Evolutionary conservation across 2,329 filamentous ascomycete species (phyloP), one percentile per base, ranked within the genome.

Genomic region (Coniochaeta ligniaria): DNA sequence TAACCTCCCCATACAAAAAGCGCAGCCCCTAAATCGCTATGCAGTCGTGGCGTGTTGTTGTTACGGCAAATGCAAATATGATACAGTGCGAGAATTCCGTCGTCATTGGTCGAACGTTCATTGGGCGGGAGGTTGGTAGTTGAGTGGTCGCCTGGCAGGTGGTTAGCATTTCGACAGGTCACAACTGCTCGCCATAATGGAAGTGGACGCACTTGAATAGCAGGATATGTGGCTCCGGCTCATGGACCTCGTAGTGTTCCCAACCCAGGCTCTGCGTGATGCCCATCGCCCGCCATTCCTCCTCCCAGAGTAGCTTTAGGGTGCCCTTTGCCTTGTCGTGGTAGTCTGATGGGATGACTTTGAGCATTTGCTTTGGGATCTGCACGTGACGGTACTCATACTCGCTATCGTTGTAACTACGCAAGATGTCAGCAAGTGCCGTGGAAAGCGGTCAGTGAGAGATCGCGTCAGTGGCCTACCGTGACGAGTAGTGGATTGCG

Each of bases 221-320:
- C 60, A 99, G 84, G 71, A 99, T 99, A 75, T 99, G 95, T 66
- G 95, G 95, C 78, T 99, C 95, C 50, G 95, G 95, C 76, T 98
- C 95, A 75, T 99, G 95, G 60, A 99, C 95, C 76, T 99, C 95
- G 74, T 99, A 99, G 76, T 99, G 95, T 75, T 98, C 94, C 95
- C 95, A 99, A 61, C 95, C 95, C 70, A 99, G 81, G 80, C 94
- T 98, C 93, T 96, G 94, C 66, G 95, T 99, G 73, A 99, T 99
- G 58, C 95, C 95, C 71, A 99, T 83, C 38, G 90, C 92, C 76
- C 95, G 88, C 95, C 95, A 99, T 78, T 99, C 95, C 66, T 98
- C 94, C 75, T 99, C 95, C 93, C 94, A 97, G 63, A 99, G 79
- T 67, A 99, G 80, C 80, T 98, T 99, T 75, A 99, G 78, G 6